These are phyloP conservation scores for Phellinidium pouzarii DNA, from an alignment of 1,284 basidiomycete genomes.

Conservation along the genomic window DNA sequence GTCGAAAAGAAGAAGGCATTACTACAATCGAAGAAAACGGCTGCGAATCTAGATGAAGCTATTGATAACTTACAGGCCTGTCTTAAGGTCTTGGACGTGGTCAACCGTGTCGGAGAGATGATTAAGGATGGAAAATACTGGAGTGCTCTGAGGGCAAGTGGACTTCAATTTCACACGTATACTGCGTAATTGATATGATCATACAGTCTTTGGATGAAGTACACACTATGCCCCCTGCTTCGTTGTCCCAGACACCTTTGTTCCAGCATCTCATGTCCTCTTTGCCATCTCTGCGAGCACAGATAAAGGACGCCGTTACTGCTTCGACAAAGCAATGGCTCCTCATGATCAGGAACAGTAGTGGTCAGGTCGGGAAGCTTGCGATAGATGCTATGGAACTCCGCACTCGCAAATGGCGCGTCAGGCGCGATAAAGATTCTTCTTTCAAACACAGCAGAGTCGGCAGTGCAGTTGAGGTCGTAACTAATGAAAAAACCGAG, in stretches of 20 bases:
- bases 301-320: conserved; percentile 91
- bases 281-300: conserved; percentile 80
- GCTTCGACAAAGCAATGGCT: conserved; percentile 97
- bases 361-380: conserved; percentile 78
- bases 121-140: conserved; percentile 91
- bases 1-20: conserved; percentile 89
- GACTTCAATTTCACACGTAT: conserved; percentile 25
- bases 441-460: conserved; percentile 75
- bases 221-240: conserved; percentile 83
- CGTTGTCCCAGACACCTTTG: conserved; percentile 88
- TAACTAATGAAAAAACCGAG: conserved; percentile 91
- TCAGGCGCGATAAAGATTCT: conserved; percentile 72
- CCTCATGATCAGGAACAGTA: conserved; percentile 88
- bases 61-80: conserved; percentile 93
- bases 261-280: conserved; percentile 90
- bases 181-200: conserved; percentile 26
- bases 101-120: conserved; percentile 91
- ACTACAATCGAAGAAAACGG: conserved; percentile 87
- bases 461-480: conserved; percentile 90
- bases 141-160: conserved; percentile 87
- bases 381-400: conserved; percentile 89
- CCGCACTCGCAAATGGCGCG: conserved; percentile 80
- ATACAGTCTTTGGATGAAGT: conserved; percentile 88
- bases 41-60: conserved; percentile 90
- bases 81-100: conserved; percentile 86